These are phyloP conservation scores for Mycena albidolilacea DNA, from an alignment of 768 basidiomycete species.

Conservation along the genomic window DNA sequence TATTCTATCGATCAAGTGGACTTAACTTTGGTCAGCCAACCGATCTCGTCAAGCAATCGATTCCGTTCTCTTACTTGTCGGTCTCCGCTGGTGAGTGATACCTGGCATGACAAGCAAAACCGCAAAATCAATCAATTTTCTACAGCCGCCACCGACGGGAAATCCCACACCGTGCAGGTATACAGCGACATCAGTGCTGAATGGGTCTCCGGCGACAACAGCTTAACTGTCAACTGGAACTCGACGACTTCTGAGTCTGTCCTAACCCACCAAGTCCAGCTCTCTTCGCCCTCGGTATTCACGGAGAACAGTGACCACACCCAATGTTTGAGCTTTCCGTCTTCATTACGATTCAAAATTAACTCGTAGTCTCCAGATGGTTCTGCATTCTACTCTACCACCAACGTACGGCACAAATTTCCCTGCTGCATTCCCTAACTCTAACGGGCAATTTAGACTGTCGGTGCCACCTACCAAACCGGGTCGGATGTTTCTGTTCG, in stretches of 20 bases:
- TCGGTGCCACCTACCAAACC: constrained; percentile 66
- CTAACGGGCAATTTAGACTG: no score
- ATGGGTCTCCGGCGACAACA: constrained; percentile 66
- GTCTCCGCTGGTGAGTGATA: constrained; percentile 43
- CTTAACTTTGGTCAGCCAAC: constrained; percentile 55
- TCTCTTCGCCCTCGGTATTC: constrained; percentile 59
- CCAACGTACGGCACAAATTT: no score
- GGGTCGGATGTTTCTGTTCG: constrained; percentile 69
- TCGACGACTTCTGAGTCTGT: constrained; percentile 56
- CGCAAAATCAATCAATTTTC: no score
- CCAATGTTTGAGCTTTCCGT: background rate
- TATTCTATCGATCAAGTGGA: no score
- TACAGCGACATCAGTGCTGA: constrained; percentile 75
- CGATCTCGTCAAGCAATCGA: constrained; percentile 73
- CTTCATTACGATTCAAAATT: no score
- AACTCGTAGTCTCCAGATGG: no score
- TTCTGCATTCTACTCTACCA: no score
- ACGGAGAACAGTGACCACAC: constrained; percentile 59
- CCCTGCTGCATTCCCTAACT: no score
- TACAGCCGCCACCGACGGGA: constrained; percentile 59
- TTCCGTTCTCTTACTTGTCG: constrained; percentile 71
- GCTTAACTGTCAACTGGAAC: constrained; percentile 69
- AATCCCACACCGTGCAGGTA: constrained; percentile 63
- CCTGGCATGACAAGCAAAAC: no score
- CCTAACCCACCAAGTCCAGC: constrained; percentile 71